These are phyloP conservation scores for Leccinum arenicola DNA, from an alignment of 768 basidiomycete species.

Conservation along the genomic window DNA sequence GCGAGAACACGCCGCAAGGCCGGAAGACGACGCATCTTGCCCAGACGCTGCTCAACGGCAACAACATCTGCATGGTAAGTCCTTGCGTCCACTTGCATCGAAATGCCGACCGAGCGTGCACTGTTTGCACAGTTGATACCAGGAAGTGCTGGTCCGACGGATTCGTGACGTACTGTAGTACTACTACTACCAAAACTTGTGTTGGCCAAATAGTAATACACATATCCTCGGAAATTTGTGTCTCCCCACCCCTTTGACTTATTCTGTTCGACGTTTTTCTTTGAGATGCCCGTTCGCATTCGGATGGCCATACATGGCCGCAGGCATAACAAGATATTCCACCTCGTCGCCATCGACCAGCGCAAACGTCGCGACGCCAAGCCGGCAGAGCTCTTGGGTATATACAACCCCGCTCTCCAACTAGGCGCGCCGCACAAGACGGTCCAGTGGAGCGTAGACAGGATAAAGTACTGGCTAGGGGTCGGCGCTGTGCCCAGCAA, in stretches of 20 bases:
- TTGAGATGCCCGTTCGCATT: conserved; percentile 76
- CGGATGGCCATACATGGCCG: conserved; percentile 81
- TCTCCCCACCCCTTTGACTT: not conserved
- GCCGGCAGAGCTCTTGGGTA: conserved; percentile 84
- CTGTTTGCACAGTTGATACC: conserved; percentile 52
- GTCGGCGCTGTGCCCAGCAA: conserved; percentile 83
- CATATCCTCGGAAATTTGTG: conserved; percentile 8
- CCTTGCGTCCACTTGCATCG: not conserved
- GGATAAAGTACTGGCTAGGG: conserved; percentile 87
- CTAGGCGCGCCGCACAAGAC: conserved; percentile 59
- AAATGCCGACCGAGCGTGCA: conserved; percentile 1
- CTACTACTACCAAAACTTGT: not conserved
- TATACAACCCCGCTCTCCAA: conserved; percentile 70
- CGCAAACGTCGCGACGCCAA: conserved; percentile 73
- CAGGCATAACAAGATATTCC: conserved; percentile 73
- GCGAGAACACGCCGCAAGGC: conserved; percentile 83
- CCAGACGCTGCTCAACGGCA: conserved; percentile 90
- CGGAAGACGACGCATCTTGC: conserved; percentile 77
- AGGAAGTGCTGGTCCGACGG: conserved; percentile 62
- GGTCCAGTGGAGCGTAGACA: conserved; percentile 86
- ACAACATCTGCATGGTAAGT: conserved; percentile 94
- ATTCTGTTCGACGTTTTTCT: not conserved
- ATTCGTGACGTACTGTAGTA: conserved; percentile 23
- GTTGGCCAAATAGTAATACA: conserved; percentile 29
- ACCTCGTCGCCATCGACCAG: conserved; percentile 80